Evolutionary conservation across 495 filamentous ascomycete species (phyloP).

Genomic region (Parachaetomium inaequale): DNA sequence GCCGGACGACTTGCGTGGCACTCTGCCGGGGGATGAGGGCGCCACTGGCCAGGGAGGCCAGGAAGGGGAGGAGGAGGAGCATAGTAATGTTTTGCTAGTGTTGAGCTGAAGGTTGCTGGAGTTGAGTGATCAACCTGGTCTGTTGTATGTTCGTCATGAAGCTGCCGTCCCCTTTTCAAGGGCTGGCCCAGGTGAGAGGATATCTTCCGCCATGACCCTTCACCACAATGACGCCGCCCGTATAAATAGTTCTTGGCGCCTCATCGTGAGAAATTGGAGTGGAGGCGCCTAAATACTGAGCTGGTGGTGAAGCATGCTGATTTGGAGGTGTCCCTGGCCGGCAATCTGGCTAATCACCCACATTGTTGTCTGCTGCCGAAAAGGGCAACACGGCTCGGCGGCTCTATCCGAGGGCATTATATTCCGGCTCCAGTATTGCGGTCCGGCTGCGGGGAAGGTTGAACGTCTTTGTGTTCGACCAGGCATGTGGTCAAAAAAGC

Average conservation of each 20-base stretch:
- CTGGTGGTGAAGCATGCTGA: not conserved
- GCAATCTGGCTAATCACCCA: constrained; percentile 20
- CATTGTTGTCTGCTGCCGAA: not conserved
- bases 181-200: not conserved
- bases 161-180: not conserved
- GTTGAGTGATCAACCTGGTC: not conserved
- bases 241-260: constrained; percentile 6
- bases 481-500: no score
- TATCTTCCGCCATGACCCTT: not conserved
- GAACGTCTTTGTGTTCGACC: no score
- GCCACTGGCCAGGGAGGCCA: not conserved
- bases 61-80: constrained; percentile 7
- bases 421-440: constrained; percentile 15
- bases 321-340: not conserved
- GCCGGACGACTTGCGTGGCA: constrained; percentile 31
- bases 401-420: constrained; percentile 11
- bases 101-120: not conserved
- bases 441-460: constrained; percentile 11
- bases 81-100: not conserved
- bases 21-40: constrained; percentile 11
- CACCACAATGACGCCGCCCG: not conserved
- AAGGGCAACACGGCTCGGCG: not conserved
- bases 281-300: constrained; percentile 16
- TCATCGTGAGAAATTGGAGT: not conserved
- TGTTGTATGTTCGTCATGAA: not conserved